These are phyloP conservation scores for Pseudogymnoascus sp. DNA, from an alignment of 2,329 filamentous ascomycete species.

Conservation along the genomic window DNA sequence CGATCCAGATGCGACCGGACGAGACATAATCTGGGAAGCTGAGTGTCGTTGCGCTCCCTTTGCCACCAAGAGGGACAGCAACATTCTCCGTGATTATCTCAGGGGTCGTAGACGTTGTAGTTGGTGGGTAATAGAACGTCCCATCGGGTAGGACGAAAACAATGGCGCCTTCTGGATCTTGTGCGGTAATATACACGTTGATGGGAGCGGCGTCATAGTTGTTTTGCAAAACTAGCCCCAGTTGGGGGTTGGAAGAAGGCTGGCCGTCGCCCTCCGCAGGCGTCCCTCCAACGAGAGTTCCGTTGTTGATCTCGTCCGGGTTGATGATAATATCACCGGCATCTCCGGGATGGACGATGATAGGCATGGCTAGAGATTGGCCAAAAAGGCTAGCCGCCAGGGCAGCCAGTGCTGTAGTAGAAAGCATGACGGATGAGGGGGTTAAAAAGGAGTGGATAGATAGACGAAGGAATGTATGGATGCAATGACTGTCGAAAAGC, in stretches of 20 bases:
- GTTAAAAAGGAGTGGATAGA: not conserved
- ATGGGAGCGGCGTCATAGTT: not conserved
- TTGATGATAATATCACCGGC: not conserved
- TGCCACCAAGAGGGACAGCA: slow-evolving; percentile 55
- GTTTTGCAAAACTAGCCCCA: not conserved
- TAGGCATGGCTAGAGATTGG: not conserved
- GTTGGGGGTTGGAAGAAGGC: not conserved
- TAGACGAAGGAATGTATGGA: not conserved
- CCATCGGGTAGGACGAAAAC: slow-evolving; percentile 62
- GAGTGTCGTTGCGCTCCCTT: slow-evolving; percentile 52
- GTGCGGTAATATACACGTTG: slow-evolving; percentile 1
- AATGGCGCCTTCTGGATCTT: slow-evolving; percentile 31
- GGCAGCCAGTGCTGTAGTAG: not conserved
- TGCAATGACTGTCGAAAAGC: not conserved
- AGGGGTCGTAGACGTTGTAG: slow-evolving; percentile 45
- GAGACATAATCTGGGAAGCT: slow-evolving; percentile 60
- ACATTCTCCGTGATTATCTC: slow-evolving; percentile 49
- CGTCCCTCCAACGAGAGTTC: slow-evolving; percentile 1
- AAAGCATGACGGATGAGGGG: not conserved
- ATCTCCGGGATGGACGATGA: not conserved
- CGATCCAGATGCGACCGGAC: slow-evolving; percentile 68
- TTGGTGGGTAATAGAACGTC: slow-evolving; percentile 56
- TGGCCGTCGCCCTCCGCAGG: not conserved
- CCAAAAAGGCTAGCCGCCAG: not conserved
- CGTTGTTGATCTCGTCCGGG: not conserved